Conservation (phyloP, 306 rosid genomes). For the Alnus rubra region DNA sequence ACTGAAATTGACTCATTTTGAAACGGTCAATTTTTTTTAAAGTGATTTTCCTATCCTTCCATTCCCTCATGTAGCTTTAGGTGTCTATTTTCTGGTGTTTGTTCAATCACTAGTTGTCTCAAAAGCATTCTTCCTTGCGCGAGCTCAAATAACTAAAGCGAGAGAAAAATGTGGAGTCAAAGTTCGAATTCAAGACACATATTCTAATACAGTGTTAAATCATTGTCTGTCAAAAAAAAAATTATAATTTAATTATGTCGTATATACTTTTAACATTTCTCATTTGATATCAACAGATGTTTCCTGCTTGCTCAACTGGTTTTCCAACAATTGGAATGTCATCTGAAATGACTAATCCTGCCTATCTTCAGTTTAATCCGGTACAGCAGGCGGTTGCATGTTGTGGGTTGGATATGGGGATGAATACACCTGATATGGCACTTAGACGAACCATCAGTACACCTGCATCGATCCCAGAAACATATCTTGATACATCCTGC, state of each 20-base stretch:
- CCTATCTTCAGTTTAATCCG: constrained; percentile 61
- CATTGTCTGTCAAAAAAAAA: too few relatives aligned
- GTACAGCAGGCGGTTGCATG: constrained; percentile 58
- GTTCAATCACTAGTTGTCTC: not conserved
- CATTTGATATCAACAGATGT: constrained; percentile 48
- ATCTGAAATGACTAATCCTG: constrained; percentile 52
- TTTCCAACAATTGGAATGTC: constrained; percentile 57
- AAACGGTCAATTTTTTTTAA: not conserved
- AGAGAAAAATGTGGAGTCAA: too few relatives aligned
- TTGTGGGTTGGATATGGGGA: constrained; percentile 58
- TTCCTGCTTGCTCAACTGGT: constrained; percentile 52
- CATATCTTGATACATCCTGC: constrained; percentile 61
- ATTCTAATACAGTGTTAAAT: too few relatives aligned
- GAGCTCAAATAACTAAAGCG: too few relatives aligned
- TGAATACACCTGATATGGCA: constrained; percentile 50
- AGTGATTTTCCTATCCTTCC: not conserved
- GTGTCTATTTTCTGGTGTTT: constrained; percentile 4
- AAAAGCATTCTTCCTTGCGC: too few relatives aligned
- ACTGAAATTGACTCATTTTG: not conserved
- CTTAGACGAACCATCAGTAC: constrained; percentile 57
- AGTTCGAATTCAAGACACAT: too few relatives aligned
- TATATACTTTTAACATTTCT: not conserved
- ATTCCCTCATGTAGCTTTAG: not conserved
- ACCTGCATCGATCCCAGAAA: constrained; percentile 64
- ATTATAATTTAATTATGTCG: too few relatives aligned